Percentiles rank a stretch among this genome's conserved stretches.
Evolutionary conservation across 495 filamentous ascomycete genomes (phyloP).

Genomic region (Aspergillus campestris): DNA sequence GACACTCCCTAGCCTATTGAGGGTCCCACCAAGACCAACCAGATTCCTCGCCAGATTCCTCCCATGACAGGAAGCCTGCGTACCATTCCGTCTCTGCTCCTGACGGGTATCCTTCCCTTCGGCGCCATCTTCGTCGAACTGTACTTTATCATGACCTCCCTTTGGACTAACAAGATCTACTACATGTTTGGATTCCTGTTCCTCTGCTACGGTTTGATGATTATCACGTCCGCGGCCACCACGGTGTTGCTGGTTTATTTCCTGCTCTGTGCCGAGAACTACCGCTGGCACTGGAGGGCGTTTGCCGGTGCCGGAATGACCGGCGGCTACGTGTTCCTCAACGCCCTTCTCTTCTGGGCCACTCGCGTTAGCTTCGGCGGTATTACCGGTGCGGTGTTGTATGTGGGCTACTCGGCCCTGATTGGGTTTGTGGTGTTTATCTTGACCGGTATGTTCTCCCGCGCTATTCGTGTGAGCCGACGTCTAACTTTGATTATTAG

Average conservation of each 20-base stretch:
- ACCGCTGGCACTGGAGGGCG: constrained; percentile 96
- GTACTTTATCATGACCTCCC: constrained; percentile 95
- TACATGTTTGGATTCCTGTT: constrained; percentile 99
- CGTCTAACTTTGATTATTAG: constrained; percentile 32
- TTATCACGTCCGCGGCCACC: constrained; percentile 86
- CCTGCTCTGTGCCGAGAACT: constrained; percentile 90
- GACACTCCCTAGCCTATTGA: constrained; percentile 42
- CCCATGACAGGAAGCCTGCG: constrained; percentile 71
- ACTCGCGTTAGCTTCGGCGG: constrained; percentile 77
- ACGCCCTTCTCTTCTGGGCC: constrained; percentile 81
- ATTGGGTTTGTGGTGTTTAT: constrained; percentile 90
- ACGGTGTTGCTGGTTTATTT: constrained; percentile 93
- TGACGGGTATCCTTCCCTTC: constrained; percentile 88
- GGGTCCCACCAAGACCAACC: constrained; percentile 87
- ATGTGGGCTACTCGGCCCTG: constrained; percentile 84
- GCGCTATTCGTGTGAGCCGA: constrained; percentile 3
- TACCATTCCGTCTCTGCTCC: constrained; percentile 75
- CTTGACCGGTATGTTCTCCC: constrained; percentile 64
- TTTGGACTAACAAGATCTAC: constrained; percentile 97
- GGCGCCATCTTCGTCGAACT: constrained; percentile 95
- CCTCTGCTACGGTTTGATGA: constrained; percentile 94
- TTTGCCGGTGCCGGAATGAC: constrained; percentile 84
- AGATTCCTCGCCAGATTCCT: constrained; percentile 94
- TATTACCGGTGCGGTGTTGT: constrained; percentile 77
- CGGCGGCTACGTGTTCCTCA: constrained; percentile 81